Evolutionary conservation across 2,329 filamentous ascomycete species (phyloP).

Genomic region (Microcera coccophila): DNA sequence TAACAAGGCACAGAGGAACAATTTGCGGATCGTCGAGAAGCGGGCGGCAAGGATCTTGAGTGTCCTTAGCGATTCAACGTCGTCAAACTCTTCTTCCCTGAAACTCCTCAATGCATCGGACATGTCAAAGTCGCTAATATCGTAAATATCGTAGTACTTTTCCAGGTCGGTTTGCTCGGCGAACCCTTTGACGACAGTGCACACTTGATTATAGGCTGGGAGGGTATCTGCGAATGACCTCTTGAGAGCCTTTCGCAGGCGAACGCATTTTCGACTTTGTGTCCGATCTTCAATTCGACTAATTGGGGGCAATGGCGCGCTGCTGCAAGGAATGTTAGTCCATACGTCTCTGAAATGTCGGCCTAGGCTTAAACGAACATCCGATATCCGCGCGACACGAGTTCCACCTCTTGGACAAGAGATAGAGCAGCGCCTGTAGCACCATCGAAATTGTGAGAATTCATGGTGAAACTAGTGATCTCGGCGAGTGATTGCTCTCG

Average conservation of each 20-base stretch:
- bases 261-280: slow-evolving; percentile 72
- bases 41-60: slow-evolving; percentile 79
- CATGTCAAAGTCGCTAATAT: slow-evolving; percentile 70
- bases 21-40: slow-evolving; percentile 74
- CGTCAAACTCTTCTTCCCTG: slow-evolving; percentile 66
- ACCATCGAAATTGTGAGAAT: slow-evolving; percentile 77
- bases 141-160: slow-evolving; percentile 88
- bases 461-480: slow-evolving; percentile 64
- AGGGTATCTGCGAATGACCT: slow-evolving; percentile 67
- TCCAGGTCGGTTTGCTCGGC: slow-evolving; percentile 79
- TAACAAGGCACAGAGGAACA: slow-evolving; percentile 83
- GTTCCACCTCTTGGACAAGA: slow-evolving; percentile 89
- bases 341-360: neutral
- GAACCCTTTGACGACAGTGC: slow-evolving; percentile 64
- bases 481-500: slow-evolving; percentile 69
- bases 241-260: slow-evolving; percentile 72
- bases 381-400: slow-evolving; percentile 86
- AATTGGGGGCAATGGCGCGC: slow-evolving; percentile 85
- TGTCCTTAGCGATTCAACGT: slow-evolving; percentile 71
- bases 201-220: slow-evolving; percentile 67
- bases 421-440: slow-evolving; percentile 71
- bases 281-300: slow-evolving; percentile 82
- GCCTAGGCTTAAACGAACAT: slow-evolving; percentile 51
- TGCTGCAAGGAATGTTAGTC: slow-evolving; percentile 49
- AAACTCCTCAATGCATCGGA: slow-evolving; percentile 65